These are phyloP conservation scores for Tetrahymena elliotti DNA, from an alignment of 73 alveolate genomes.

Conservation along the genomic window DNA sequence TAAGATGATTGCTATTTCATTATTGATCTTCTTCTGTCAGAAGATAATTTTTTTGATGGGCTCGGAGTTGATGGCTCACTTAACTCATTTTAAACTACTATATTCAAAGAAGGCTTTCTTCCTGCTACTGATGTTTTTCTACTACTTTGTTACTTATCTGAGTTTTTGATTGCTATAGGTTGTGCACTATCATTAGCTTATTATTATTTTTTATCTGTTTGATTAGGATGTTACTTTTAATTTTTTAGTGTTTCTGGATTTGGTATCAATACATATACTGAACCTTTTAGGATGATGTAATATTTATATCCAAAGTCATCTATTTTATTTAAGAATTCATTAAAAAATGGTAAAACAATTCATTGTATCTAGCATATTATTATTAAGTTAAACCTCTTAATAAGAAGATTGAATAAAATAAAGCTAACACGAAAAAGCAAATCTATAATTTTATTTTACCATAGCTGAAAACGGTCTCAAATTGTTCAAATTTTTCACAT, in stretches of 20 bases:
- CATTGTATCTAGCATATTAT: background rate
- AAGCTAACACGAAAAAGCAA: too few species aligned
- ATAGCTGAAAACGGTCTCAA: slow-evolving; percentile 13
- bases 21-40: background rate
- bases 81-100: background rate
- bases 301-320: slow-evolving; percentile 19
- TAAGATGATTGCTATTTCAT: background rate
- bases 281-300: slow-evolving; percentile 23
- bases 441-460: background rate
- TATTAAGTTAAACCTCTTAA: background rate
- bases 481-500: background rate
- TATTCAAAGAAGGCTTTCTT: background rate
- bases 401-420: too few species aligned
- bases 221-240: background rate
- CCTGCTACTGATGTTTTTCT: background rate
- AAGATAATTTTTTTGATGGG: background rate
- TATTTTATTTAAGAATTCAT: background rate
- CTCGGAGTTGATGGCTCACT: background rate
- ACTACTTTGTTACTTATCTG: background rate
- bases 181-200: background rate
- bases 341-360: background rate
- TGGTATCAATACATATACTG: slow-evolving; percentile 9
- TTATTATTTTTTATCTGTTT: background rate
- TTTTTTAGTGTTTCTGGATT: slow-evolving; percentile 3
- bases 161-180: background rate